Conservation (phyloP, 768 basidiomycete species). For the Kwoniella mangroviensis region DNA sequence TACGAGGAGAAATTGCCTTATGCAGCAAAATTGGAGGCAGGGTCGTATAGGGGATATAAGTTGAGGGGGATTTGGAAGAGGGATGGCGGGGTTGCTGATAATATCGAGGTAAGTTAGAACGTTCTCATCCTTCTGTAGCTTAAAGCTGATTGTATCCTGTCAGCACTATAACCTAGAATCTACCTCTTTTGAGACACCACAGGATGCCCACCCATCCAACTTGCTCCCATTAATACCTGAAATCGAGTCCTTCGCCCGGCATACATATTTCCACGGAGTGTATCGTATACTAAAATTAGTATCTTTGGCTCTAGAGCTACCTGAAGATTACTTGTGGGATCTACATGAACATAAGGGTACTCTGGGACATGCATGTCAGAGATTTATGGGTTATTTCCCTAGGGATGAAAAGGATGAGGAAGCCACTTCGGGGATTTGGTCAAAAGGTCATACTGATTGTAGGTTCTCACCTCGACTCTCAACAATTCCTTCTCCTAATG, state of each 20-base stretch:
- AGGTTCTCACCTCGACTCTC: background rate
- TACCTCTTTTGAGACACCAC: slow-evolving; percentile 24
- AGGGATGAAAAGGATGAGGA: slow-evolving; percentile 27
- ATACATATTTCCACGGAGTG: slow-evolving; percentile 38
- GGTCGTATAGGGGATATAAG: slow-evolving; percentile 37
- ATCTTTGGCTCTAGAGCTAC: slow-evolving; percentile 37
- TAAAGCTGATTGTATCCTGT: background rate
- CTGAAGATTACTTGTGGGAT: slow-evolving; percentile 39
- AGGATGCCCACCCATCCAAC: slow-evolving; percentile 25
- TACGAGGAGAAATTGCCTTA: slow-evolving; percentile 31
- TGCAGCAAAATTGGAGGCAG: slow-evolving; percentile 36
- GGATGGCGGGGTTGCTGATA: slow-evolving; percentile 39
- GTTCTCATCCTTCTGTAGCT: no score
- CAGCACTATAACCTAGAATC: slow-evolving; percentile 48
- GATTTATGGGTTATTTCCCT: slow-evolving; percentile 39
- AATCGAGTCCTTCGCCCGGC: slow-evolving; percentile 36
- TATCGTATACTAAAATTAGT: slow-evolving; percentile 37
- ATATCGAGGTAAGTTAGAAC: slow-evolving; percentile 32
- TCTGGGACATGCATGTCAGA: slow-evolving; percentile 33
- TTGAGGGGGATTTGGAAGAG: slow-evolving; percentile 36
- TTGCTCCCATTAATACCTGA: slow-evolving; percentile 34
- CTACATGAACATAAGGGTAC: slow-evolving; percentile 34
- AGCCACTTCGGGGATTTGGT: slow-evolving; percentile 40
- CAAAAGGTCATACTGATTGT: slow-evolving; percentile 40
- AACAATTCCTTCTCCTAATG: no score